Conservation (phyloP, 2,329 filamentous ascomycete species). For the Achaetomium macrosporum region DNA sequence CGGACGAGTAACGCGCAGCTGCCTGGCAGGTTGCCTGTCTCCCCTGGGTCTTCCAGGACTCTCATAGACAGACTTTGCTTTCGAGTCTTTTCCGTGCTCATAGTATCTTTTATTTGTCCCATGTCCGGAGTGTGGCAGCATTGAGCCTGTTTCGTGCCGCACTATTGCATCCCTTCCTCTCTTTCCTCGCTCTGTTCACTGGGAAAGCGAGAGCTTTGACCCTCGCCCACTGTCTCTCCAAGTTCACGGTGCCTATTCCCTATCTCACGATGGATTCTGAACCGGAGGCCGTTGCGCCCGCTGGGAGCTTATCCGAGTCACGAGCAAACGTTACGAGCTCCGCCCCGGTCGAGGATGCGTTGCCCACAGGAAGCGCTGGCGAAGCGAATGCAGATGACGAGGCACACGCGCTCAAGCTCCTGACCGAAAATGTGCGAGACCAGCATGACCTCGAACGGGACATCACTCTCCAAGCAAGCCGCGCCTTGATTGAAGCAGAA, state of each 20-base stretch:
- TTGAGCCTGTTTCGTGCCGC: background rate
- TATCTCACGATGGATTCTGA: background rate
- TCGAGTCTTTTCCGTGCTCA: background rate
- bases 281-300: background rate
- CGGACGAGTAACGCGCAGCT: background rate
- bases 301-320: background rate
- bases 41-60: too few species aligned
- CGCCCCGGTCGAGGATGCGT: background rate
- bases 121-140: too few species aligned
- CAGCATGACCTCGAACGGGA: constrained; percentile 89
- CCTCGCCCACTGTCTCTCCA: background rate
- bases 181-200: background rate
- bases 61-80: too few species aligned
- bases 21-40: background rate
- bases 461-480: constrained; percentile 60
- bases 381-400: constrained; percentile 40
- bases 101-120: too few species aligned
- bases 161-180: background rate
- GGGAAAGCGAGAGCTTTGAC: background rate
- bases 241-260: background rate
- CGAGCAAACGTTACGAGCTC: background rate
- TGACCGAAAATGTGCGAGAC: constrained; percentile 68
- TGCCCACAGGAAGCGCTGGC: background rate
- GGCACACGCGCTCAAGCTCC: constrained; percentile 51
- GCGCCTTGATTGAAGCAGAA: constrained; percentile 54